These are phyloP conservation scores for Delitschia confertaspora DNA, from an alignment of 495 filamentous ascomycete genomes.

Conservation along the genomic window DNA sequence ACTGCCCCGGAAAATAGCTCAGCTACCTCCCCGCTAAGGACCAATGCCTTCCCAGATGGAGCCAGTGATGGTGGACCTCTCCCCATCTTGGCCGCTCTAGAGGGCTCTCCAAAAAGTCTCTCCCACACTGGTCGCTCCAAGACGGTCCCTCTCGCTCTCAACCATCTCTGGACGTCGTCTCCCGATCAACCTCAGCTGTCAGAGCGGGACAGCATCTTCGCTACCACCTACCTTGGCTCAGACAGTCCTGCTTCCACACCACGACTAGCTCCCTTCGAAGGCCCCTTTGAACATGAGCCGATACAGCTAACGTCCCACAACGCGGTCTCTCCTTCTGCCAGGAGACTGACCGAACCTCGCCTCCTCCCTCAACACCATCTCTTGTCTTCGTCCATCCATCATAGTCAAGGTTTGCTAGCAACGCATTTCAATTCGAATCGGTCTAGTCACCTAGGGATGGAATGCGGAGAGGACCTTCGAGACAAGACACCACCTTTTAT, in stretches of 20 bases:
- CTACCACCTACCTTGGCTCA: slow-evolving; percentile 48
- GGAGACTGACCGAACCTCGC: slow-evolving; percentile 13
- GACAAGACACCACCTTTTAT: slow-evolving; percentile 28
- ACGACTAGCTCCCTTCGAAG: slow-evolving; percentile 1
- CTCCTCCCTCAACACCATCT: slow-evolving; percentile 13
- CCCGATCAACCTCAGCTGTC: slow-evolving; percentile 45
- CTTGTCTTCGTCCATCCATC: slow-evolving; percentile 4
- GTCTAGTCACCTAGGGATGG: slow-evolving; percentile 4
- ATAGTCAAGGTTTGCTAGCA: slow-evolving; percentile 15
- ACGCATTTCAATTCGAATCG: slow-evolving; percentile 16
- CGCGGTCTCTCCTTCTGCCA: slow-evolving; percentile 25
- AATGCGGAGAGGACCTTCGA: slow-evolving; percentile 2
- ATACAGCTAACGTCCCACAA: slow-evolving; percentile 9
- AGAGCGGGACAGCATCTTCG: slow-evolving; percentile 57
- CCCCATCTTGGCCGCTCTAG: slow-evolving; percentile 1
- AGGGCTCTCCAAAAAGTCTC: slow-evolving; percentile 26
- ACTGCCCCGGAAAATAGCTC: slow-evolving; percentile 26
- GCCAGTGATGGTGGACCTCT: slow-evolving; percentile 10
- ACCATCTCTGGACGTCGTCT: slow-evolving; percentile 16
- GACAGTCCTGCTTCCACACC: slow-evolving; percentile 46
- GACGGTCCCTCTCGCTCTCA: slow-evolving; percentile 20
- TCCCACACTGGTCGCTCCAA: slow-evolving; percentile 26
- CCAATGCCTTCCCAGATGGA: slow-evolving; percentile 14
- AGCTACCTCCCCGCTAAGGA: slow-evolving; percentile 28
- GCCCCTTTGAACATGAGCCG: slow-evolving; percentile 15